A percentile compares a stretch with the other conserved stretches of the same genome.
phyloP scores from a whole-genome alignment of 140 eudicot genomes.

The Artemisia princeps region DNA sequence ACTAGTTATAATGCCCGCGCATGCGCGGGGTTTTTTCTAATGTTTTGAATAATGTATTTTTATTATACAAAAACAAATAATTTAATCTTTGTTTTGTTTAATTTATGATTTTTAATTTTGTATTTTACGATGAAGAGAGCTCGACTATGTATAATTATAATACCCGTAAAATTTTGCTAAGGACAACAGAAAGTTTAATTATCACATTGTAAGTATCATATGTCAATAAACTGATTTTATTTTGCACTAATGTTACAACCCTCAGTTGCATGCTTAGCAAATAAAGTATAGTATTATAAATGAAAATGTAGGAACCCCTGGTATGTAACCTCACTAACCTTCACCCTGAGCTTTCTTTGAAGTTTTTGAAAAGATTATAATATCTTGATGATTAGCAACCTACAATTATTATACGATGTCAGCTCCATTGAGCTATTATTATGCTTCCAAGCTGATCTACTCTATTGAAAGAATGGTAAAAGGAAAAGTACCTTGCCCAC shows the following conservation, averaged over 20 bases:
- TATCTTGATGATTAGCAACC: slow-evolving; percentile 99
- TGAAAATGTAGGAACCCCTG: slow-evolving; percentile 6
- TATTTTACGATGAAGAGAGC: too few species aligned
- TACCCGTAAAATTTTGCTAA: slow-evolving; percentile 63
- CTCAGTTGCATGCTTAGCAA: neutral
- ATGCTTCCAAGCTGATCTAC: slow-evolving; percentile 10
- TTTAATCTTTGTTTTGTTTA: too few species aligned
- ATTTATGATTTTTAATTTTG: too few species aligned
- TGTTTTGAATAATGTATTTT: too few species aligned
- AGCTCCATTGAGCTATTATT: slow-evolving; percentile 8
- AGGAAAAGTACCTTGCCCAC: slow-evolving; percentile 72
- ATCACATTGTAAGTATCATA: slow-evolving; percentile 21
- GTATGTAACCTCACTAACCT: slow-evolving; percentile 36
- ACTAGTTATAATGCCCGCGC: too few species aligned
- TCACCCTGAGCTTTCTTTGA: slow-evolving; percentile 50
- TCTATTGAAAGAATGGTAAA: neutral
- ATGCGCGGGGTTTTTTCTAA: too few species aligned
- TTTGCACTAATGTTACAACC: neutral
- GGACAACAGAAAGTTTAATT: slow-evolving; percentile 9
- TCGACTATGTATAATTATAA: too few species aligned
- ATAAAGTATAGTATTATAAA: slow-evolving; percentile 1
- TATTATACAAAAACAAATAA: too few species aligned
- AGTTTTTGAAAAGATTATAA: slow-evolving; percentile 84
- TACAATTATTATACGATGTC: slow-evolving; percentile 24
- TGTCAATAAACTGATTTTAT: neutral